Percentiles rank a stretch among this genome's conserved stretches.
phyloP scores from a whole-genome alignment of 108 stramenopile genomes.

The Nitzschia sp. region DNA sequence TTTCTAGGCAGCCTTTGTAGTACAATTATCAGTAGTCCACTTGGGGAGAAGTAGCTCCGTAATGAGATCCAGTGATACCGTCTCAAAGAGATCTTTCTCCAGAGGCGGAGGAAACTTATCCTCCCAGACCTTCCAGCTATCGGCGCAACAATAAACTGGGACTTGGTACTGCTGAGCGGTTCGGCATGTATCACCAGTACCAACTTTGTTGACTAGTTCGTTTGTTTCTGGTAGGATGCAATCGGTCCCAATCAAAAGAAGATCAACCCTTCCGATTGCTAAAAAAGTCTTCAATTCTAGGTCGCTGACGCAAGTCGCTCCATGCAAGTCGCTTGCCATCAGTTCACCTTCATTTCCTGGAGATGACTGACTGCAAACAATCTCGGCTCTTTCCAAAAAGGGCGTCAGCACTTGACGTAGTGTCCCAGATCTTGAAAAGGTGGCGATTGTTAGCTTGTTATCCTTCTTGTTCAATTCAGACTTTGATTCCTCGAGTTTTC shows the following conservation, averaged over 20 bases:
- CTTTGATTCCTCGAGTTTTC: neutral
- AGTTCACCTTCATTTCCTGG: slow-evolving; percentile 55
- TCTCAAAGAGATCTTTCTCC: slow-evolving; percentile 50
- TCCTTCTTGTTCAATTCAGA: neutral
- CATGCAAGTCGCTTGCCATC: slow-evolving; percentile 46
- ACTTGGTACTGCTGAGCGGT: slow-evolving; percentile 1
- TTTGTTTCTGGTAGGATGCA: slow-evolving; percentile 32
- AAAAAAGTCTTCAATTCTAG: slow-evolving; percentile 26
- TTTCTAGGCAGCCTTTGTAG: no score
- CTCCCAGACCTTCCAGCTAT: slow-evolving; percentile 53
- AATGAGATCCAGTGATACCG: slow-evolving; percentile 30
- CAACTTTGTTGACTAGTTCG: slow-evolving; percentile 52
- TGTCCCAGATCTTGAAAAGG: slow-evolving; percentile 54
- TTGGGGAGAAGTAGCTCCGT: neutral
- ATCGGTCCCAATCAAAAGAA: slow-evolving; percentile 48
- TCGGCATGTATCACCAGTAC: slow-evolving; percentile 29
- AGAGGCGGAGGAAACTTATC: slow-evolving; percentile 55
- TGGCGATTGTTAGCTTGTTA: slow-evolving; percentile 31
- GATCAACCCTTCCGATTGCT: slow-evolving; percentile 24
- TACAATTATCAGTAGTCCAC: neutral
- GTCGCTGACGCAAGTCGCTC: slow-evolving; percentile 30
- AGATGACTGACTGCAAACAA: slow-evolving; percentile 43
- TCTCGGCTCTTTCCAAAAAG: slow-evolving; percentile 11
- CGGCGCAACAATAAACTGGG: slow-evolving; percentile 43
- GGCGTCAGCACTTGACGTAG: slow-evolving; percentile 26